A percentile compares a stretch with the other conserved stretches of the same genome.
phyloP scores from a whole-genome alignment of 164 flowering plant species.

The Brasenia schreberi region DNA sequence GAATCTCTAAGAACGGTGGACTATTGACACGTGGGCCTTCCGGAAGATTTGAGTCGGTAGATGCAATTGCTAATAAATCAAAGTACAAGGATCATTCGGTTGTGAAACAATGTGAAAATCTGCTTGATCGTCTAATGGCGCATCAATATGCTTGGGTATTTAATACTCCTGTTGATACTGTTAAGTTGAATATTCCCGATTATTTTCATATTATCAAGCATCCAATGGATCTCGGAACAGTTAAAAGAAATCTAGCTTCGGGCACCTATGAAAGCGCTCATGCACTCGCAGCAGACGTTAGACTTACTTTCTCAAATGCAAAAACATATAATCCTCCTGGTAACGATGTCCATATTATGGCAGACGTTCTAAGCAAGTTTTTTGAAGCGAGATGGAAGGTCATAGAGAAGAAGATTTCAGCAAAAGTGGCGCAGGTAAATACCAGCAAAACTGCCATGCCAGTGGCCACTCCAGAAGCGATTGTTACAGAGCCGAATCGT shows the following conservation, averaged over 20 bases:
- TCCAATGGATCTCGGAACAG: constrained; percentile 85
- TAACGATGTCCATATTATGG: constrained; percentile 61
- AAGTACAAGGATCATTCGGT: constrained; percentile 6
- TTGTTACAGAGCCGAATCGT: neutral
- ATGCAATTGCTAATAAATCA: constrained; percentile 4
- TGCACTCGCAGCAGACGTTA: constrained; percentile 63
- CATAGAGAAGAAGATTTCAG: constrained; percentile 42
- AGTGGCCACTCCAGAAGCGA: neutral
- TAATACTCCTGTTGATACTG: constrained; percentile 67
- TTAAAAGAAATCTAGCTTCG: constrained; percentile 36
- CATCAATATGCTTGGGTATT: constrained; percentile 54
- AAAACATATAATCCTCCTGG: constrained; percentile 69
- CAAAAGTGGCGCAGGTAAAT: neutral
- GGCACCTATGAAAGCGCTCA: constrained; percentile 39
- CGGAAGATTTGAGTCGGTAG: constrained; percentile 13
- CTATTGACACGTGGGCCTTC: constrained; percentile 17
- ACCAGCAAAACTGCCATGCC: neutral
- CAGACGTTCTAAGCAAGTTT: constrained; percentile 36
- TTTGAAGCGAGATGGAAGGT: constrained; percentile 74
- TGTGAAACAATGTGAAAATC: constrained; percentile 53
- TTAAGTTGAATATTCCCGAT: constrained; percentile 63
- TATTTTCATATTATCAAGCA: constrained; percentile 58
- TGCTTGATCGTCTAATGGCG: constrained; percentile 41
- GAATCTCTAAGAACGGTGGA: neutral
- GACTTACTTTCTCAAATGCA: constrained; percentile 76